Percentiles rank a stretch among this genome's conserved stretches.
These are phyloP conservation scores for Asterophora parasitica DNA, from an alignment of 768 basidiomycete species.

Conservation along the genomic window DNA sequence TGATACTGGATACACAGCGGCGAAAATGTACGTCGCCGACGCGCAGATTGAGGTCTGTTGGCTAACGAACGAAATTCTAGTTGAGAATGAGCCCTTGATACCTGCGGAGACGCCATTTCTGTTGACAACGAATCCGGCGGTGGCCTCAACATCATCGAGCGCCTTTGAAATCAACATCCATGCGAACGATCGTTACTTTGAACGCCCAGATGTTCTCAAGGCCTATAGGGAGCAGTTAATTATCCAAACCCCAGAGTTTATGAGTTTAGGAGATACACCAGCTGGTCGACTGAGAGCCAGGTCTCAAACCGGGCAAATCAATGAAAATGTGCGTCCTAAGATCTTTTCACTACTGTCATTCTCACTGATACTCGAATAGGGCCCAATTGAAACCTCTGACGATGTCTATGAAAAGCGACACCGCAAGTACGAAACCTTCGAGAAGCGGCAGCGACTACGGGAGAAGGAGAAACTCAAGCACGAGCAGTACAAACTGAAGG, in stretches of 20 bases:
- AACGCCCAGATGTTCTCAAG: conserved; percentile 69
- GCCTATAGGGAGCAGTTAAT: conserved; percentile 62
- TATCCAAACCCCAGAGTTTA: conserved; percentile 79
- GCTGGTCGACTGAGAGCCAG: conserved; percentile 63
- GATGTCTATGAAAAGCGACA: conserved; percentile 78
- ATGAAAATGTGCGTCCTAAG: conserved; percentile 59
- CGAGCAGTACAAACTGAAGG: conserved; percentile 88
- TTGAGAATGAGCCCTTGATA: conserved; percentile 68
- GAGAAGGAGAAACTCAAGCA: conserved; percentile 92
- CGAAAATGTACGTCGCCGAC: conserved; percentile 56
- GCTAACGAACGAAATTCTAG: conserved; percentile 31
- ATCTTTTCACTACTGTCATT: conserved; percentile 1
- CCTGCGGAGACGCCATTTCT: conserved; percentile 61
- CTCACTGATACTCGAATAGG: conserved; percentile 26
- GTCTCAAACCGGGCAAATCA: conserved; percentile 31
- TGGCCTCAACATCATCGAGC: conserved; percentile 39
- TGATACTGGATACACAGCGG: conserved; percentile 80
- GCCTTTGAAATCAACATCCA: conserved; percentile 47
- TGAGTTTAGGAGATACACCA: conserved; percentile 40
- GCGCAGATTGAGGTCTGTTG: conserved; percentile 2
- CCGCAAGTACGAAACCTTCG: conserved; percentile 80
- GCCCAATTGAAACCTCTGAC: conserved; percentile 70
- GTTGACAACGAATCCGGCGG: conserved; percentile 65
- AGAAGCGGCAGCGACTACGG: conserved; percentile 77
- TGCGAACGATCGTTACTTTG: conserved; percentile 71